These are phyloP conservation scores for Leccinum pachyderme DNA, from an alignment of 1,284 basidiomycete species.

Conservation along the genomic window DNA sequence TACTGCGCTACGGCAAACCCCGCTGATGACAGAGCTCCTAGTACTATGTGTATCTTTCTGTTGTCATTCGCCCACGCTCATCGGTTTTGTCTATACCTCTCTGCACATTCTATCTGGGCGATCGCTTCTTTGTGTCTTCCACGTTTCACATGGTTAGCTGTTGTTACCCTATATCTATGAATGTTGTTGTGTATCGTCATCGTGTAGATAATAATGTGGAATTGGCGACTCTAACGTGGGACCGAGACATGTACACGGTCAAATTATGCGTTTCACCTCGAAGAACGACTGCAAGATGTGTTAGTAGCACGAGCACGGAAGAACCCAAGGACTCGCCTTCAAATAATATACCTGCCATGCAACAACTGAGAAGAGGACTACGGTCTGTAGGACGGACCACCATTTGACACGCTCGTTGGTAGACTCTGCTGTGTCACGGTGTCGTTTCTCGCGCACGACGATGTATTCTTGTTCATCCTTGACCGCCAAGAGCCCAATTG, in stretches of 20 bases:
- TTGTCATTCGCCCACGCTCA: slow-evolving; percentile 9
- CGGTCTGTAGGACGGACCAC: slow-evolving; percentile 94
- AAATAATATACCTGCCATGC: slow-evolving; percentile 98
- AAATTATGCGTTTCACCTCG: slow-evolving; percentile 92
- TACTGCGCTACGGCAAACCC: neutral
- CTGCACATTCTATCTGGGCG: slow-evolving; percentile 9
- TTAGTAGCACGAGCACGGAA: slow-evolving; percentile 8
- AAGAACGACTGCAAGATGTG: slow-evolving; percentile 70
- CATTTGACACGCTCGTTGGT: slow-evolving; percentile 97
- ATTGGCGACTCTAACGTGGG: slow-evolving; percentile 1
- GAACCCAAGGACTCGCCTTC: slow-evolving; percentile 57
- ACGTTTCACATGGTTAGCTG: slow-evolving; percentile 23
- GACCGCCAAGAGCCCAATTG: slow-evolving; percentile 82
- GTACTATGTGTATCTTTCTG: slow-evolving; percentile 15
- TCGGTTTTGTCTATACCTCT: slow-evolving; percentile 24
- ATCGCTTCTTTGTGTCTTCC: slow-evolving; percentile 5
- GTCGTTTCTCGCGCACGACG: slow-evolving; percentile 88
- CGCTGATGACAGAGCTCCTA: slow-evolving; percentile 12
- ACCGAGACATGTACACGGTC: slow-evolving; percentile 22
- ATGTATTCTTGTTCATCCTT: slow-evolving; percentile 99
- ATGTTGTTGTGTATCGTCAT: slow-evolving; percentile 23
- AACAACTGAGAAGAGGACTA: slow-evolving; percentile 87
- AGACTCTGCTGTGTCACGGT: slow-evolving; percentile 93
- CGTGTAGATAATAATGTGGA: slow-evolving; percentile 9
- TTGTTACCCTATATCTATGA: slow-evolving; percentile 28